Base-by-base conservation (phyloP, 1,284 basidiomycete species). In the Fomitiporia mediterranea region DNA sequence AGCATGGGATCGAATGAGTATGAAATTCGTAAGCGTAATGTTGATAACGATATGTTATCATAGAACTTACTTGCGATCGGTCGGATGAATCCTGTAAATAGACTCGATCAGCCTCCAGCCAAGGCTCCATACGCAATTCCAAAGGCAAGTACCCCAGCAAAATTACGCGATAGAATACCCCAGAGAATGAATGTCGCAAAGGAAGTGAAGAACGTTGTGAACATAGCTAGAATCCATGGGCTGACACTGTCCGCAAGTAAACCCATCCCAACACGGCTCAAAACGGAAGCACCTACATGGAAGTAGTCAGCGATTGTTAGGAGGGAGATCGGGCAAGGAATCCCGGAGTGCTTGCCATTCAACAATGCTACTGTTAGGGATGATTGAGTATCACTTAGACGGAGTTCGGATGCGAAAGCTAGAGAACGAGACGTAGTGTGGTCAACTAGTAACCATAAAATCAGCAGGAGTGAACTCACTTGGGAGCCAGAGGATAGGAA, bases 161-260 rank as follows among this genome's bases (percentile, higher is more conserved):
- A 65, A 1, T 65, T 64, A 34, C 66, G 65, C 1, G 72, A 69
- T 0, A 71, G 51, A 0, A 74, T 60, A 4, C 74, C 74, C 74
- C 73, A 76, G 0, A 75, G 61, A 13, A 75, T 50, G 58, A 75
- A 72, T 0, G 69, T 72, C 9, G 66, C 61, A 6, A 71, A 39
- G 0, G 69, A 70, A 2, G 69, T 66, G 0, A 60, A 58, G 1
- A 65, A 13, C 25, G 73, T 65, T 1, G 64, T 69, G 3, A 50
- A 42, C 5, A 71, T 47, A 0, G 69, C 72, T 23, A 75, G 61
- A 1, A 66, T 42, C 67, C 71, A 74, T 1, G 73, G 68, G 50
- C 69, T 68, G 38, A 70, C 43, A 38, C 61, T 66, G 61, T 76
- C 74, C 5, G 70, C 68, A 5, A 75, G 64, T 51, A 66, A 63